These are phyloP conservation scores for Penicillium sp. DNA, from an alignment of 2,329 filamentous ascomycete genomes.

Conservation along the genomic window DNA sequence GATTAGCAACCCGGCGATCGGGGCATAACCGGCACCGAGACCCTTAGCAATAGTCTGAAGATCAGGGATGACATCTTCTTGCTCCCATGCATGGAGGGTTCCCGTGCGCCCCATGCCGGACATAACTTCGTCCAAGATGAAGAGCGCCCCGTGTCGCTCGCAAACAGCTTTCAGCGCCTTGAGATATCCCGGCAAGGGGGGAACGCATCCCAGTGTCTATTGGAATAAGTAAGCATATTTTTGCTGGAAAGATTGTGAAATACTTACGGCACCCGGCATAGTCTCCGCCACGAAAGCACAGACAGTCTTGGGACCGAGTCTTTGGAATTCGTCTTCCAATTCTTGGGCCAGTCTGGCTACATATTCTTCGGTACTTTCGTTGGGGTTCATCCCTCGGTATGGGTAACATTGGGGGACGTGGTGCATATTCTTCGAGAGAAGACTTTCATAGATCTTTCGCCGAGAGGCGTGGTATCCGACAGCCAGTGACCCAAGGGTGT, in stretches of 20 bases:
- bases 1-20: constrained; percentile 54
- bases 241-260: neutral
- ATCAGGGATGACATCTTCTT: constrained; percentile 55
- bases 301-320: constrained; percentile 62
- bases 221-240: neutral
- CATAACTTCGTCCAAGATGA: constrained; percentile 53
- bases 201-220: constrained; percentile 51
- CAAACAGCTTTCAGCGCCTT: constrained; percentile 55
- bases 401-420: constrained; percentile 64
- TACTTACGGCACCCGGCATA: constrained; percentile 47
- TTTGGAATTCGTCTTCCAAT: constrained; percentile 63
- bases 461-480: constrained; percentile 62
- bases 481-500: constrained; percentile 65
- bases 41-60: constrained; percentile 60
- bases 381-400: constrained; percentile 54
- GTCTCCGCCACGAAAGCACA: constrained; percentile 64
- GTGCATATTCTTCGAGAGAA: constrained; percentile 55
- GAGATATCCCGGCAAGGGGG: constrained; percentile 55
- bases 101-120: constrained; percentile 57
- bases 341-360: constrained; percentile 60
- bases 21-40: constrained; percentile 54
- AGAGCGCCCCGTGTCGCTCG: constrained; percentile 54
- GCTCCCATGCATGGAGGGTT: constrained; percentile 56
- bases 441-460: constrained; percentile 58
- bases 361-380: constrained; percentile 57